Evolutionary conservation across 2,329 filamentous ascomycete species (phyloP).

Genomic region (Fusarium temperatum): DNA sequence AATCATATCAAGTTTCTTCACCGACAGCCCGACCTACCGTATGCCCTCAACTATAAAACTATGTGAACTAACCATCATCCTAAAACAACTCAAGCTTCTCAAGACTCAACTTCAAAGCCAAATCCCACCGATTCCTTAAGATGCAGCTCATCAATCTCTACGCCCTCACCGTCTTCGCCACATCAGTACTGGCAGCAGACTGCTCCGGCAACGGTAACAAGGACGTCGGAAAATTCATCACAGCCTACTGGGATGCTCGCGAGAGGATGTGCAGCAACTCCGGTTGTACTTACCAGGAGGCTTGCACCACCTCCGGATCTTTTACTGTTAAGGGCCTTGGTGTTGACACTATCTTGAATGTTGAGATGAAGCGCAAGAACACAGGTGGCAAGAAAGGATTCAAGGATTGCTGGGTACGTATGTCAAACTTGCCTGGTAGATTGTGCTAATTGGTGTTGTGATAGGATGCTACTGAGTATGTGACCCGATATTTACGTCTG

Average conservation of each 20-base stretch:
- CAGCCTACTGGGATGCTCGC: conserved; percentile 22
- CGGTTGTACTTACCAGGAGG: conserved; percentile 13
- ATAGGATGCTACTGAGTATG: conserved; percentile 21
- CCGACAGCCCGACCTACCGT: rapidly evolving
- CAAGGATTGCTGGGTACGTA: conserved; percentile 27
- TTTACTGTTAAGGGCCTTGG: not conserved
- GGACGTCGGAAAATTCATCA: not conserved
- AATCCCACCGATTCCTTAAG: rapidly evolving
- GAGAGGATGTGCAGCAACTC: conserved; percentile 24
- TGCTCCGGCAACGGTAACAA: conserved; percentile 10
- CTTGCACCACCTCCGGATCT: conserved; percentile 1
- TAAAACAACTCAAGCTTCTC: rapidly evolving
- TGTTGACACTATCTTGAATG: not conserved
- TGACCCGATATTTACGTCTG: not conserved
- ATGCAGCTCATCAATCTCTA: conserved; percentile 23
- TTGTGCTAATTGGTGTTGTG: not conserved
- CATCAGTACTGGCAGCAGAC: conserved; percentile 6
- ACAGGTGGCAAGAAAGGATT: conserved; percentile 23
- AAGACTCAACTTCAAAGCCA: no score
- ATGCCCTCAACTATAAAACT: rapidly evolving
- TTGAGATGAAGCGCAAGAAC: conserved; percentile 16
- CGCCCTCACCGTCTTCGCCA: not conserved
- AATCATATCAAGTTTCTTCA: rapidly evolving
- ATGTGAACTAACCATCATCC: rapidly evolving
- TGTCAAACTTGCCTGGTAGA: rapidly evolving